Evolutionary conservation across 2,329 filamentous ascomycete genomes (phyloP), one percentile per base, ranked within the genome.

Genomic region (Nakataea oryzae): DNA sequence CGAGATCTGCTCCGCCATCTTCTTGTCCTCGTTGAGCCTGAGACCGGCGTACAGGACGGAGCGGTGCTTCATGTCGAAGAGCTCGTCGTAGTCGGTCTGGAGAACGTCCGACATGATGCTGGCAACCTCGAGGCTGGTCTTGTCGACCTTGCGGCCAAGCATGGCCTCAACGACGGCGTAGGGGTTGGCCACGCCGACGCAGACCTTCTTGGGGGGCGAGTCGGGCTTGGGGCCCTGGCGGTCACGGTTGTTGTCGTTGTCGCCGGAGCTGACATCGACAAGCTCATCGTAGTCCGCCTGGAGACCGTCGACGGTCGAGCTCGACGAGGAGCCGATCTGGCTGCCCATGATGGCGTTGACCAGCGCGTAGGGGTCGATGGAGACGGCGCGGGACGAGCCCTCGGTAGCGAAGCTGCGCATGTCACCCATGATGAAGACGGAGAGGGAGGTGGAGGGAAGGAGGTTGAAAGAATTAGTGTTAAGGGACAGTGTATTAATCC

Each of bases 61-160:
- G 60, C 68, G 61, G 66, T 77, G 73, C 66, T 74, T 76, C 72
- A 78, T 69, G 68, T 79, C 77, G 60, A 79, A 79, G 56, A 79
- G 74, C 69, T 79, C 77, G 58, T 78, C 74, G 62, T 79, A 79
- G 67, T 79, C 76, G 24, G 76, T 78, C 69, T 78, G 76, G 28
- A 79, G 71, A 32, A 77, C 72, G 59, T 75, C 75, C 58, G 74
- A 71, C 30, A 79, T 65, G 62, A 79, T 71, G 17, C 68, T 66
- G 27, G 72, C 68, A 3, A 65, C 65, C 5, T 64, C 58, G 0
- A 72, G 68, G 26, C 68, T 68, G 26, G 72, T 67, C 30, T 74
- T 74, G 66, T 79, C 73, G 26, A 79, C 70, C 61, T 70, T 74
- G 62, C 75, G 74, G 62, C 75, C 75, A 32, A 79, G 67, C 61